These are phyloP conservation scores for Aspergillus wentii DNA, from an alignment of 495 filamentous ascomycete species.

Conservation along the genomic window DNA sequence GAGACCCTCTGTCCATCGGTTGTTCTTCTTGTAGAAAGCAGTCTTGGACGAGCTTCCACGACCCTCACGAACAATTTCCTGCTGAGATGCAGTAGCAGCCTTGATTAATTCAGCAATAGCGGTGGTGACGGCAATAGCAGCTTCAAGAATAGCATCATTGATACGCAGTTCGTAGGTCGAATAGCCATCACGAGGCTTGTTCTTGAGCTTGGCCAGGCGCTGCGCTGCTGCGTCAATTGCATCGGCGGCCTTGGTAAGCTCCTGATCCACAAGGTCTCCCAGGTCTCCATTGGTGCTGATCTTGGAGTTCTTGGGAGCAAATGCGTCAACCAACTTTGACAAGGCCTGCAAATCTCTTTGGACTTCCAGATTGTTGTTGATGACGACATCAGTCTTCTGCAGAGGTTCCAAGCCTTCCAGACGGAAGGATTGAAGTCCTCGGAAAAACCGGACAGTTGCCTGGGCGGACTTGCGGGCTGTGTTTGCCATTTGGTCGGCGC, in stretches of 20 bases:
- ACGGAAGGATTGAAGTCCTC: constrained; percentile 87
- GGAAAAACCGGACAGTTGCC: constrained; percentile 92
- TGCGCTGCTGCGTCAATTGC: constrained; percentile 90
- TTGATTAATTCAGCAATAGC: constrained; percentile 95
- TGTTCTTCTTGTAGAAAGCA: constrained; percentile 99
- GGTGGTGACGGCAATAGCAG: constrained; percentile 92
- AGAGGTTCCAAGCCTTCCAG: constrained; percentile 80
- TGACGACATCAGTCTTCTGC: constrained; percentile 90
- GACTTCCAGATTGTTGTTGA: constrained; percentile 94
- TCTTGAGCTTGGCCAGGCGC: constrained; percentile 82
- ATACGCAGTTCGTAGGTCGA: constrained; percentile 95
- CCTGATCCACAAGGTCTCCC: constrained; percentile 87
- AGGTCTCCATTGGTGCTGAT: constrained; percentile 79
- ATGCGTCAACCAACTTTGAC: constrained; percentile 86
- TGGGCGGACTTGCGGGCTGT: constrained; percentile 80
- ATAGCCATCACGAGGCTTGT: constrained; percentile 89
- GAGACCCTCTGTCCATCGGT: constrained; percentile 94
- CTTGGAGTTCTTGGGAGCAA: constrained; percentile 79
- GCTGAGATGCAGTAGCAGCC: constrained; percentile 87
- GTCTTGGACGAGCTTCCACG: constrained; percentile 81
- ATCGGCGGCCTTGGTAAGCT: constrained; percentile 89
- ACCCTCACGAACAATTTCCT: constrained; percentile 96
- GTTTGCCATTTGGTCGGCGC: constrained; percentile 74
- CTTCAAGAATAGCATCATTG: constrained; percentile 90
- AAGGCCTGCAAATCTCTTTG: constrained; percentile 85